Evolutionary conservation across 2,329 filamentous ascomycete genomes (phyloP).

Genomic region (Harringtonia lauricola): DNA sequence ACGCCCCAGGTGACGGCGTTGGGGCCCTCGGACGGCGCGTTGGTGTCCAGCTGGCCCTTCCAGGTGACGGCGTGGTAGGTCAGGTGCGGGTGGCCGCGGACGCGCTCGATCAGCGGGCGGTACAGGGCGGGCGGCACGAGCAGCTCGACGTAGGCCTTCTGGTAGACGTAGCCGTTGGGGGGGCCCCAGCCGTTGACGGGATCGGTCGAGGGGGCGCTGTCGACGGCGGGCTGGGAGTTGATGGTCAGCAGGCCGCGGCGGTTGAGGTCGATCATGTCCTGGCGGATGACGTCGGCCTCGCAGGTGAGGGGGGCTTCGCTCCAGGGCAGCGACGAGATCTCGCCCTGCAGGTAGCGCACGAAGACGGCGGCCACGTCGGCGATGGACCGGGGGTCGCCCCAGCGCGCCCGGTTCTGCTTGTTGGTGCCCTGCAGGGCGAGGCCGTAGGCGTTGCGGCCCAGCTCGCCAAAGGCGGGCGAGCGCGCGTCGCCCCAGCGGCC

Average conservation of each 20-base stretch:
- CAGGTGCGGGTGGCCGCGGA: conserved; percentile 67
- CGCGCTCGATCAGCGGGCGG: conserved; percentile 62
- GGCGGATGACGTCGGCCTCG: conserved; percentile 69
- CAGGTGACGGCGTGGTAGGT: conserved; percentile 94
- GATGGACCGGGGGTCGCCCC: conserved; percentile 74
- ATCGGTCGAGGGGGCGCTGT: conserved; percentile 80
- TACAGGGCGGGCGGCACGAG: conserved; percentile 75
- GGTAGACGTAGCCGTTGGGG: conserved; percentile 90
- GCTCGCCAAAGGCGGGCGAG: conserved; percentile 89
- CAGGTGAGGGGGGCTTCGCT: conserved; percentile 78
- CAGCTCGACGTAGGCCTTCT: conserved; percentile 94
- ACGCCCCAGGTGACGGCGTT: conserved; percentile 99
- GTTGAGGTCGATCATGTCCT: conserved; percentile 73
- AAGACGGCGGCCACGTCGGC: conserved; percentile 77
- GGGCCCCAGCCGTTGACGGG: conserved; percentile 91
- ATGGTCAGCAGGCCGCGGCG: conserved; percentile 80
- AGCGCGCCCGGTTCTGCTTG: conserved; percentile 89
- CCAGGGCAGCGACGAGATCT: conserved; percentile 80
- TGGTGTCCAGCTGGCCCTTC: conserved; percentile 69
- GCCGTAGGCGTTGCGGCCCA: conserved; percentile 87
- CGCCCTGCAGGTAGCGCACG: conserved; percentile 70
- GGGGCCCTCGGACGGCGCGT: conserved; percentile 73
- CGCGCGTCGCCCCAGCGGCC: conserved; percentile 96
- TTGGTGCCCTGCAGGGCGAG: conserved; percentile 91
- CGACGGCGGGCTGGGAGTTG: conserved; percentile 93